phyloP scores from a whole-genome alignment of 140 eudicot genomes.

The Ambrosia hybrid region DNA sequence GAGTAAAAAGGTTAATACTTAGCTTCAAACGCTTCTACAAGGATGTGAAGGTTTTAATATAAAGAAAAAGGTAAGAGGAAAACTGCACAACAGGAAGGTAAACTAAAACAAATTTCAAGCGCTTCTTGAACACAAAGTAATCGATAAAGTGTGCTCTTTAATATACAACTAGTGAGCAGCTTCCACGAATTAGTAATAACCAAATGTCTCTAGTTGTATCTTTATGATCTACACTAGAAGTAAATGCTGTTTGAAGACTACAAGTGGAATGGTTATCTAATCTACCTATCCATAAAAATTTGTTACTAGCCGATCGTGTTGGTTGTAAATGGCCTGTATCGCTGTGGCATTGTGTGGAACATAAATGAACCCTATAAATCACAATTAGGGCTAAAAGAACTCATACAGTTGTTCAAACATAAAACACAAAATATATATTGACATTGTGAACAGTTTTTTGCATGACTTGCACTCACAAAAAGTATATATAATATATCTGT shows the following conservation, averaged over 20 bases:
- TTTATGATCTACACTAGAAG: not conserved
- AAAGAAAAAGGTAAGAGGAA: constrained; percentile 3
- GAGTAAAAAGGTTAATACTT: too few relatives aligned
- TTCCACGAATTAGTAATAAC: not conserved
- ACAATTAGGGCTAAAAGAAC: not conserved
- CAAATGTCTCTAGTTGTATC: not conserved
- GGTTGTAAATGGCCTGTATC: not conserved
- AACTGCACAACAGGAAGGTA: constrained; percentile 4
- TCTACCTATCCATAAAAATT: not conserved
- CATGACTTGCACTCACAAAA: not conserved
- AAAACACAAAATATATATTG: not conserved
- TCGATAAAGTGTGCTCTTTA: not conserved
- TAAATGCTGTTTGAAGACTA: not conserved
- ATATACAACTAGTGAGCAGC: not conserved
- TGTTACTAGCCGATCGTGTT: constrained; percentile 6
- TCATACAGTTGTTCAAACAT: constrained; percentile 3
- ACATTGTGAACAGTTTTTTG: too few relatives aligned
- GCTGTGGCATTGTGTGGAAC: not conserved
- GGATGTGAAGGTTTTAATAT: not conserved
- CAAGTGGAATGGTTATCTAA: not conserved
- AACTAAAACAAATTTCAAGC: constrained; percentile 14
- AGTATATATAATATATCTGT: too few relatives aligned
- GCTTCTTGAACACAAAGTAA: constrained; percentile 9
- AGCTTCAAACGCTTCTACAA: too few relatives aligned
- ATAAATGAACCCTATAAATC: not conserved